Evolutionary conservation across 306 rosid genomes (phyloP).

Genomic region (Luffa acutangula): DNA sequence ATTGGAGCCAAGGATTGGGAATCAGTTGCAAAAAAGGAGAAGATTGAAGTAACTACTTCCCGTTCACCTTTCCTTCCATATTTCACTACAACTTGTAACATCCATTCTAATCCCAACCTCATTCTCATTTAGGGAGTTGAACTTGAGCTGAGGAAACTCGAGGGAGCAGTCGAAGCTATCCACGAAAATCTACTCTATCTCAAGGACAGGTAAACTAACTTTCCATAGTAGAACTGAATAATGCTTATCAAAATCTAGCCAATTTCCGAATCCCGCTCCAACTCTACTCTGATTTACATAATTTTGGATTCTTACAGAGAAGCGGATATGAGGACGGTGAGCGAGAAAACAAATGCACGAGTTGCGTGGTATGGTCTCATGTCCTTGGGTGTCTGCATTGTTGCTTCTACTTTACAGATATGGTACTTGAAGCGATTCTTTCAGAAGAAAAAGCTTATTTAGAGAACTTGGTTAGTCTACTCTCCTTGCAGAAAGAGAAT

Average conservation of each 20-base stretch:
- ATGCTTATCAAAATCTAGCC: neutral
- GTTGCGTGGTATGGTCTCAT: conserved; percentile 72
- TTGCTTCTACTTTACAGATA: conserved; percentile 60
- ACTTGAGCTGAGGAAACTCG: conserved; percentile 85
- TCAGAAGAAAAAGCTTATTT: conserved; percentile 86
- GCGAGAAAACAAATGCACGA: conserved; percentile 65
- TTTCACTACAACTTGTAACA: neutral
- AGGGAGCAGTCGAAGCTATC: conserved; percentile 83
- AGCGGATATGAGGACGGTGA: conserved; percentile 76
- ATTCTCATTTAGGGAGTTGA: conserved; percentile 49
- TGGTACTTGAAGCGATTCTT: conserved; percentile 83
- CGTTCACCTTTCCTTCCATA: neutral
- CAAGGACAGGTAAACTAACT: conserved; percentile 52
- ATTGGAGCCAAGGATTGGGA: conserved; percentile 98
- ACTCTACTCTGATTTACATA: neutral
- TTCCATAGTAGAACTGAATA: neutral
- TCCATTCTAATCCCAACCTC: neutral
- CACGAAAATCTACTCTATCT: conserved; percentile 75
- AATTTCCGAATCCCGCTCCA: neutral
- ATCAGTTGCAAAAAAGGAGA: conserved; percentile 87
- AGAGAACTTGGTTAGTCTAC: conserved; percentile 1
- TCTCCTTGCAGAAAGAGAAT: neutral
- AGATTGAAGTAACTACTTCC: conserved; percentile 54
- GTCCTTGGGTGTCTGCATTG: conserved; percentile 69
- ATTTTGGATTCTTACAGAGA: conserved; percentile 32